A percentile compares a stretch with the other conserved stretches of the same genome.
phyloP scores from a whole-genome alignment of 2,329 filamentous ascomycete species.

The Colletotrichum neosansevieriae region DNA sequence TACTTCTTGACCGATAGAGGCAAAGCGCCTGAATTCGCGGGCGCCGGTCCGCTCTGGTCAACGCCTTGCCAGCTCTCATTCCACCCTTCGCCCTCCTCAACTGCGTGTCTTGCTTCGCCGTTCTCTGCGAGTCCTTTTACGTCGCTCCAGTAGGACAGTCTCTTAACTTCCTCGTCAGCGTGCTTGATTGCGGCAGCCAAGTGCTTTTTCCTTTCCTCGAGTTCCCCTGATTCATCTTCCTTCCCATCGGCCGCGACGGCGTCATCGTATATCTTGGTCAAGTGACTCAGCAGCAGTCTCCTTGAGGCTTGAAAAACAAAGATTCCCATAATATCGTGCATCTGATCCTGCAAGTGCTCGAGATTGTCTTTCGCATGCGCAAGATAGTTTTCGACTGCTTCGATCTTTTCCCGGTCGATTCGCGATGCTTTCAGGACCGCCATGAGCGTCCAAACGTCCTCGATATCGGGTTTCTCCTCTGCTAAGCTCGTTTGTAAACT shows the following conservation, averaged over 20 bases:
- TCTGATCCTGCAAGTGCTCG: slow-evolving; percentile 78
- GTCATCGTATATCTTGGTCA: slow-evolving; percentile 75
- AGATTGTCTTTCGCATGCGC: slow-evolving; percentile 81
- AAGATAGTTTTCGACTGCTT: slow-evolving; percentile 86
- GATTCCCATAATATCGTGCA: slow-evolving; percentile 86
- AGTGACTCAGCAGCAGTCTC: slow-evolving; percentile 77
- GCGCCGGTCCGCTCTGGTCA: slow-evolving; percentile 64
- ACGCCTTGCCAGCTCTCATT: slow-evolving; percentile 62
- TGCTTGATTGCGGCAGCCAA: slow-evolving; percentile 80
- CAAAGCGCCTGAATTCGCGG: slow-evolving; percentile 46
- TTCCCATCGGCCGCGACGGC: slow-evolving; percentile 60
- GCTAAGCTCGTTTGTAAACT: slow-evolving; percentile 49
- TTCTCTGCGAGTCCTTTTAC: slow-evolving; percentile 75
- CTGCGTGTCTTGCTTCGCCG: slow-evolving; percentile 60
- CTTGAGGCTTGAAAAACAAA: slow-evolving; percentile 93
- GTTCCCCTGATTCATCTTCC: slow-evolving; percentile 48
- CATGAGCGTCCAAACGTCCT: slow-evolving; percentile 77
- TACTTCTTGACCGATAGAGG: slow-evolving; percentile 29
- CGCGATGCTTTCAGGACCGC: slow-evolving; percentile 73
- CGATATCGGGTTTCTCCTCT: slow-evolving; percentile 54
- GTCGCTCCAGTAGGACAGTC: slow-evolving; percentile 90
- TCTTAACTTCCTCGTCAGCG: slow-evolving; percentile 83
- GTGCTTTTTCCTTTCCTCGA: slow-evolving; percentile 68
- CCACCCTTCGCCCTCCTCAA: slow-evolving; percentile 58
- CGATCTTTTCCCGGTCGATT: slow-evolving; percentile 93